Conservation (phyloP, 805 yeast genomes). For the Kodamaea kakaduensis region DNA sequence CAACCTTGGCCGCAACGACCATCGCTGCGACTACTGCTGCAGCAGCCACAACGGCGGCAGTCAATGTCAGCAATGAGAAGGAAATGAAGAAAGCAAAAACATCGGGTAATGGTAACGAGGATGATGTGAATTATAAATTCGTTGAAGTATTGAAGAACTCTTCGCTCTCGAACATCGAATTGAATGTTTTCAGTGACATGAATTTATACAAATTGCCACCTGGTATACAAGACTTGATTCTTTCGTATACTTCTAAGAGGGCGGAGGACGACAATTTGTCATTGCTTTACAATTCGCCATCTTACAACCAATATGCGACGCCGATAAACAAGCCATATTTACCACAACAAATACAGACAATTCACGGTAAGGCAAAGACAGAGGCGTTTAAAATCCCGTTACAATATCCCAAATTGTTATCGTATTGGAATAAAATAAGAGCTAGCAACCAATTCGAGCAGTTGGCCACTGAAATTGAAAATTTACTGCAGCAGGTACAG, state of each 20-base stretch:
- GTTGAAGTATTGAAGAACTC: constrained; percentile 31
- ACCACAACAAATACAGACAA: constrained; percentile 21
- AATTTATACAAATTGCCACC: constrained; percentile 35
- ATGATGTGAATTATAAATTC: constrained; percentile 10
- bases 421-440: constrained; percentile 40
- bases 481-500: constrained; percentile 20
- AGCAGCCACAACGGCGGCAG: constrained; percentile 1
- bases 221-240: constrained; percentile 39
- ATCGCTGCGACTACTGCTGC: constrained; percentile 2
- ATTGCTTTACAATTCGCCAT: constrained; percentile 20
- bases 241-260: constrained; percentile 36
- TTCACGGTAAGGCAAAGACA: constrained; percentile 3
- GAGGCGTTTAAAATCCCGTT: constrained; percentile 29
- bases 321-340: constrained; percentile 34
- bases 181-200: constrained; percentile 32
- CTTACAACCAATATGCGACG: constrained; percentile 23
- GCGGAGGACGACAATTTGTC: constrained; percentile 19
- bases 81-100: constrained; percentile 1
- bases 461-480: constrained; percentile 28
- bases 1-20: constrained; percentile 1
- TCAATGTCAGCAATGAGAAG: neutral
- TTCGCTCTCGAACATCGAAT: constrained; percentile 26
- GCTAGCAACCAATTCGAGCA: constrained; percentile 31
- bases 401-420: constrained; percentile 32
- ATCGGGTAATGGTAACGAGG: no score